Percentiles rank a stretch among this genome's conserved stretches.
phyloP scores from a whole-genome alignment of 1,284 basidiomycete species.

The Cystodermella granulosa region DNA sequence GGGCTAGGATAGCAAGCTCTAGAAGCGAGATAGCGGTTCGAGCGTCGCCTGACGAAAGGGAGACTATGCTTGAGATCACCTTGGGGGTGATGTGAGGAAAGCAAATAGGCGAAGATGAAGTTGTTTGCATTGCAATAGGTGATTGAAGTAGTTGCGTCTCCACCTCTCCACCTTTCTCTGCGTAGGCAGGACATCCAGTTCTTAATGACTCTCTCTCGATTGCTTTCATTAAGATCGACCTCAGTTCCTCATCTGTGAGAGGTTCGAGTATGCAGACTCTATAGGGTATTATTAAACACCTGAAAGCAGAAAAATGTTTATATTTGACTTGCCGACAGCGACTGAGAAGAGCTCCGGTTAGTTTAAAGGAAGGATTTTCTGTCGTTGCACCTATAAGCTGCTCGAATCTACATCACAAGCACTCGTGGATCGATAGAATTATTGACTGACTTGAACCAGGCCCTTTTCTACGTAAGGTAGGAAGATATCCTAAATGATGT shows the following conservation, averaged over 20 bases:
- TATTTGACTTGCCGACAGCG: slow-evolving; percentile 66
- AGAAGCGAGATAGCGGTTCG: slow-evolving; percentile 64
- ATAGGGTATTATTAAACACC: slow-evolving; percentile 6
- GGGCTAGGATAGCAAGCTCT: slow-evolving; percentile 54
- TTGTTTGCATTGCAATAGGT: too few species aligned
- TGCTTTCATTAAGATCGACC: slow-evolving; percentile 49
- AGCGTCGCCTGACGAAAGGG: slow-evolving; percentile 64
- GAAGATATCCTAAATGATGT: slow-evolving; percentile 59
- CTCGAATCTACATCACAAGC: slow-evolving; percentile 15
- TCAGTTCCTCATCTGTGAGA: slow-evolving; percentile 57
- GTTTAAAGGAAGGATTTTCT: slow-evolving; percentile 87
- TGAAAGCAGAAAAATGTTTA: background rate
- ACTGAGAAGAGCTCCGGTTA: slow-evolving; percentile 73
- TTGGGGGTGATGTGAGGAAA: slow-evolving; percentile 46
- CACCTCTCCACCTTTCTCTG: too few species aligned
- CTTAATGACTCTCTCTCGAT: too few species aligned
- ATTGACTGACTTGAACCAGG: slow-evolving; percentile 56
- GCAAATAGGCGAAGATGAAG: too few species aligned
- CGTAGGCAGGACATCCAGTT: too few species aligned
- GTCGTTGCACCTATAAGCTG: slow-evolving; percentile 85
- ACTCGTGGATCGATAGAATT: slow-evolving; percentile 5
- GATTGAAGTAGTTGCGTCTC: too few species aligned
- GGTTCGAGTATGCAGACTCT: slow-evolving; percentile 64
- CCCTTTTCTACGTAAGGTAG: slow-evolving; percentile 78
- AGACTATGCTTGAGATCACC: slow-evolving; percentile 50